A percentile compares a stretch with the other conserved stretches of the same genome.
phyloP scores from a whole-genome alignment of 139 green algal genomes.

The Parachlorella kessleri region DNA sequence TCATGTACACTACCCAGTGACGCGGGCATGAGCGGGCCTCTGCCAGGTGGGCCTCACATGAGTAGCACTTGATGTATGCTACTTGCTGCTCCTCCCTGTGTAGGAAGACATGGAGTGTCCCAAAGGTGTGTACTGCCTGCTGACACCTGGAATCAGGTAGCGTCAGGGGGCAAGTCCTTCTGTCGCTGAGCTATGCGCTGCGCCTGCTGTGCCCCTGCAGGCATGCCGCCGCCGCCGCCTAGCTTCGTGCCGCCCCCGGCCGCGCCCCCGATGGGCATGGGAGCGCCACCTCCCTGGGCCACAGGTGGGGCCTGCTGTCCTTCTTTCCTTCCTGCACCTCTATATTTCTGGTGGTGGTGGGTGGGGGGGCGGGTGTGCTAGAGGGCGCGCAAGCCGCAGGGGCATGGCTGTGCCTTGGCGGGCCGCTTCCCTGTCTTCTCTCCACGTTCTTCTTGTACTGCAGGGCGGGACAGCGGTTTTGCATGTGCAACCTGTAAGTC shows the following conservation, averaged over 20 bases:
- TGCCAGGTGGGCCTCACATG: too few species aligned
- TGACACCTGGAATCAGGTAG: not conserved
- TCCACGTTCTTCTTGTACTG: not conserved
- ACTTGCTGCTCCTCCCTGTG: too few species aligned
- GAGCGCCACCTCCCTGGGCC: slow-evolving; percentile 18
- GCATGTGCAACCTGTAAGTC: not conserved
- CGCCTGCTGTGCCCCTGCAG: not conserved
- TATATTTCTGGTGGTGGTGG: not conserved
- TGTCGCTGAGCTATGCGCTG: not conserved
- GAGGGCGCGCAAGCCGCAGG: not conserved
- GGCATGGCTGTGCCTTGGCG: not conserved
- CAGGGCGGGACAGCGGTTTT: not conserved
- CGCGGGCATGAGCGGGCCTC: slow-evolving; percentile 5
- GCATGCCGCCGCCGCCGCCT: not conserved
- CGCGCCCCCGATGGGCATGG: not conserved
- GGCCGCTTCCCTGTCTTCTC: not conserved
- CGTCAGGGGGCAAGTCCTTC: not conserved
- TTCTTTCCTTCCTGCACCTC: not conserved
- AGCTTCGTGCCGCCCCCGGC: slow-evolving; percentile 1
- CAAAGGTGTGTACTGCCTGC: not conserved
- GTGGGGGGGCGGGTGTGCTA: not conserved
- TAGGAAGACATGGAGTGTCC: not conserved
- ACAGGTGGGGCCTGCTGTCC: not conserved
- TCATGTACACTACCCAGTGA: too few species aligned
- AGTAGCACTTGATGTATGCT: too few species aligned